These are phyloP conservation scores for Spathaspora girioi DNA, from an alignment of 805 yeast species.

Conservation along the genomic window DNA sequence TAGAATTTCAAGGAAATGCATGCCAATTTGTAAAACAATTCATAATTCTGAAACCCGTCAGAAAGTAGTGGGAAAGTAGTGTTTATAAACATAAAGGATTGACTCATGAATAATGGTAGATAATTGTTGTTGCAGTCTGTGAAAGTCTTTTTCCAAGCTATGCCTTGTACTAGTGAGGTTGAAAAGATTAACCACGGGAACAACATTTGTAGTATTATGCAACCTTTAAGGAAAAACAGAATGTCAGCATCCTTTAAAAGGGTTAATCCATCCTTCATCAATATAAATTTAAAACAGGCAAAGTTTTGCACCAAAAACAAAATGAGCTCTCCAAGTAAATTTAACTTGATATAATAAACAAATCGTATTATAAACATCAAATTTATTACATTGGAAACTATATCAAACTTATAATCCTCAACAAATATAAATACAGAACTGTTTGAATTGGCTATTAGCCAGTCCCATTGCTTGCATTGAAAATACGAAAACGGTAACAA, in stretches of 20 bases:
- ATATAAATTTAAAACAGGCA: slow-evolving; percentile 8
- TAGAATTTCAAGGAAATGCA: slow-evolving; percentile 28
- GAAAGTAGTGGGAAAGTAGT: slow-evolving; percentile 11
- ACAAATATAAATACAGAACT: slow-evolving; percentile 7
- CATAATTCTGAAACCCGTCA: neutral
- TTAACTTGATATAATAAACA: slow-evolving; percentile 9
- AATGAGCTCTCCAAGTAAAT: slow-evolving; percentile 14
- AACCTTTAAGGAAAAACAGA: neutral
- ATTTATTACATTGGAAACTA: slow-evolving; percentile 23
- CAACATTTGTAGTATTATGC: slow-evolving; percentile 8
- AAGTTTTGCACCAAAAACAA: slow-evolving; percentile 19
- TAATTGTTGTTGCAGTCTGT: slow-evolving; percentile 29
- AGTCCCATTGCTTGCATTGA: neutral
- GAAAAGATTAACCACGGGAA: slow-evolving; percentile 12
- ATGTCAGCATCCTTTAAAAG: neutral
- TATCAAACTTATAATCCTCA: slow-evolving; percentile 14
- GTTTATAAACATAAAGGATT: slow-evolving; percentile 28
- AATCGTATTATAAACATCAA: slow-evolving; percentile 27
- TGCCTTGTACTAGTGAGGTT: slow-evolving; percentile 6
- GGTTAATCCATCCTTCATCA: neutral
- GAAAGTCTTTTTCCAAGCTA: slow-evolving; percentile 6
- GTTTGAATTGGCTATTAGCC: neutral
- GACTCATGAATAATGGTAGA: slow-evolving; percentile 32
- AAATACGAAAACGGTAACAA: slow-evolving; percentile 4
- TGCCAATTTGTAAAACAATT: slow-evolving; percentile 17